A percentile compares a stretch with the other conserved stretches of the same genome.
phyloP scores from a whole-genome alignment of 352 stramenopile species.

The Pythium angustatum region DNA sequence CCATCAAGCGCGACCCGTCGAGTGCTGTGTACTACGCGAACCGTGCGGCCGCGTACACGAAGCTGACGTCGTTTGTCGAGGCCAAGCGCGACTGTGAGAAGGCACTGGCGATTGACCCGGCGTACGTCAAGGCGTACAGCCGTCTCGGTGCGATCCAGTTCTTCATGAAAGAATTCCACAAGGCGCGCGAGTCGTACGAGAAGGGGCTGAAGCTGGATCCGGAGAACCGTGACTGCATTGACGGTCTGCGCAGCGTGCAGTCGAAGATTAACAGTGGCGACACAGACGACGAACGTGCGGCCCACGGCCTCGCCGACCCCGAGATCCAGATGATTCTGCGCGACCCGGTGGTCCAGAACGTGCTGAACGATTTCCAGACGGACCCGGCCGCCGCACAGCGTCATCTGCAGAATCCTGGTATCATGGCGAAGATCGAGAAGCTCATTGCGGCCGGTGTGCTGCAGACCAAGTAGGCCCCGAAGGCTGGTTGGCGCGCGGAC shows the following conservation, averaged over 20 bases:
- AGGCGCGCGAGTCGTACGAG: conserved; percentile 97
- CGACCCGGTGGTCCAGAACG: conserved; percentile 98
- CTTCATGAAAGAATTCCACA: conserved; percentile 99
- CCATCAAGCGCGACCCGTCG: conserved; percentile 98
- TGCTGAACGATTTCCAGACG: conserved; percentile 97
- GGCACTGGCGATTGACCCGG: conserved; percentile 97
- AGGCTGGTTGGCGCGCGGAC: no score
- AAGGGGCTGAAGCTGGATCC: conserved; percentile 95
- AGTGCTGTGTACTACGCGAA: conserved; percentile 99
- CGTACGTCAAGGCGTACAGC: conserved; percentile 99
- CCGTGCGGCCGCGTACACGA: conserved; percentile 96
- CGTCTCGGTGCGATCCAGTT: conserved; percentile 99
- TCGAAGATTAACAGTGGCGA: conserved; percentile 95
- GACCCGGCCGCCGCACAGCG: conserved; percentile 91
- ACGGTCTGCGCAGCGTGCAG: conserved; percentile 94
- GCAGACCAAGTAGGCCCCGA: conserved; percentile 90
- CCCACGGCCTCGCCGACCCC: conserved; percentile 98
- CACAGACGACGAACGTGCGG: conserved; percentile 95
- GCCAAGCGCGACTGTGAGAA: conserved; percentile 96
- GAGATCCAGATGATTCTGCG: conserved; percentile 98
- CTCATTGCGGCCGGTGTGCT: conserved; percentile 98
- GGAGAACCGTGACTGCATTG: conserved; percentile 94
- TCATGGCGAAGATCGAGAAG: conserved; percentile 99
- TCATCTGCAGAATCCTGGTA: conserved; percentile 93
- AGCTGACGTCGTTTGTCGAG: conserved; percentile 95